Percentiles rank a stretch among this genome's conserved stretches.
These are phyloP conservation scores for Croton setiger DNA, from an alignment of 441 rosid genomes.

Conservation along the genomic window DNA sequence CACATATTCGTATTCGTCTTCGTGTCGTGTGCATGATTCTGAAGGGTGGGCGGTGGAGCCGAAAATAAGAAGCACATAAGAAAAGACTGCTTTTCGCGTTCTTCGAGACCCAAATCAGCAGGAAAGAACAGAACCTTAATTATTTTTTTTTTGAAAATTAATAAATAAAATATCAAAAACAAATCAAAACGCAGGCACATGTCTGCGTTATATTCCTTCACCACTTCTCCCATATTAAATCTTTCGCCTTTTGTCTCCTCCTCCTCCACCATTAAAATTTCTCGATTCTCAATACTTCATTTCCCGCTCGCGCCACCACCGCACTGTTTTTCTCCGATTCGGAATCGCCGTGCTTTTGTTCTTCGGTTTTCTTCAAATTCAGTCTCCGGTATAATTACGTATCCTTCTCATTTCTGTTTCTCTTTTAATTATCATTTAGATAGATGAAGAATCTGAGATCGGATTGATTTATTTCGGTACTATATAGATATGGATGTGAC, in stretches of 20 bases:
- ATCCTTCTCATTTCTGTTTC: neutral
- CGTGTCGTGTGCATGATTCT: too few species aligned
- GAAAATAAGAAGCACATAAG: too few species aligned
- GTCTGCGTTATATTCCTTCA: neutral
- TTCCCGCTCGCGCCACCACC: neutral
- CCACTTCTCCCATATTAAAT: neutral
- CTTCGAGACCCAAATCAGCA: too few species aligned
- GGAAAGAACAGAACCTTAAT: too few species aligned
- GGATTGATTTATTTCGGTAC: neutral
- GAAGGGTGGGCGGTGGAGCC: too few species aligned
- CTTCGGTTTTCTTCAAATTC: slow-evolving; percentile 17
- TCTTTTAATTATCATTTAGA: neutral
- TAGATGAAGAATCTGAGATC: too few species aligned
- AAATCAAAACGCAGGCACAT: neutral
- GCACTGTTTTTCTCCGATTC: neutral
- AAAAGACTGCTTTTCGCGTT: too few species aligned
- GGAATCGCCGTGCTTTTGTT: slow-evolving; percentile 3
- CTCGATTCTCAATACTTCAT: neutral
- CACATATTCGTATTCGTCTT: too few species aligned
- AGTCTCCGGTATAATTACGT: neutral
- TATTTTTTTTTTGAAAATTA: too few species aligned
- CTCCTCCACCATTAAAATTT: neutral
- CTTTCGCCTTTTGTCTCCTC: neutral
- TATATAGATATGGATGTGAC: slow-evolving; percentile 33
- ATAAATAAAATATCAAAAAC: too few species aligned